A percentile compares a stretch with the other conserved stretches of the same genome.
Conservation (phyloP, 371 early-diverging fungal genomes). For the Mucor velutinosus region DNA sequence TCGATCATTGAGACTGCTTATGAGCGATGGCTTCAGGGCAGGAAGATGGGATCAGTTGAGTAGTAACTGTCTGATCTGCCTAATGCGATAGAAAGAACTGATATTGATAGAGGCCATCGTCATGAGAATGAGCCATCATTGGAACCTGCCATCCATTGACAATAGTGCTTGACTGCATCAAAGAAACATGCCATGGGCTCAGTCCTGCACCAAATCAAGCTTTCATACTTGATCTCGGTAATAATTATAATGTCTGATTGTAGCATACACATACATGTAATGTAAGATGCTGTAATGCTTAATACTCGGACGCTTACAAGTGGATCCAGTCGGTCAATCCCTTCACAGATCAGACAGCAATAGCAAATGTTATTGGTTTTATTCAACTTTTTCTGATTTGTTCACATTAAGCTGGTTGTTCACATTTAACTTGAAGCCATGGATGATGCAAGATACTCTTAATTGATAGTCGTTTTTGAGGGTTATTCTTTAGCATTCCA, state of each 20-base stretch:
- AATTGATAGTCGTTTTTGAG: conserved; percentile 50
- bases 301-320: too few relatives aligned
- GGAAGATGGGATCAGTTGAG: too few relatives aligned
- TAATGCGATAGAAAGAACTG: too few relatives aligned
- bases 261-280: neutral
- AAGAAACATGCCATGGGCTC: neutral
- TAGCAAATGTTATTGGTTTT: neutral
- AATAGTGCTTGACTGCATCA: neutral
- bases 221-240: neutral
- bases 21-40: neutral
- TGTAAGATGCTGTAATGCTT: too few relatives aligned
- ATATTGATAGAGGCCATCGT: neutral
- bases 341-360: too few relatives aligned
- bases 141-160: neutral
- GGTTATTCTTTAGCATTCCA: conserved; percentile 59
- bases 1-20: neutral
- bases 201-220: neutral
- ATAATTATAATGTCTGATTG: neutral
- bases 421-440: conserved; percentile 38
- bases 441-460: conserved; percentile 56
- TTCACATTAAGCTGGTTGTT: neutral
- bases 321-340: too few relatives aligned
- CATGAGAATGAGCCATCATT: too few relatives aligned
- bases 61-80: neutral
- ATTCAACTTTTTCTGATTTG: neutral